Evolutionary conservation across 768 basidiomycete genomes (phyloP), one percentile per base, ranked within the genome.

Genomic region (Pleurotus tuoliensis): DNA sequence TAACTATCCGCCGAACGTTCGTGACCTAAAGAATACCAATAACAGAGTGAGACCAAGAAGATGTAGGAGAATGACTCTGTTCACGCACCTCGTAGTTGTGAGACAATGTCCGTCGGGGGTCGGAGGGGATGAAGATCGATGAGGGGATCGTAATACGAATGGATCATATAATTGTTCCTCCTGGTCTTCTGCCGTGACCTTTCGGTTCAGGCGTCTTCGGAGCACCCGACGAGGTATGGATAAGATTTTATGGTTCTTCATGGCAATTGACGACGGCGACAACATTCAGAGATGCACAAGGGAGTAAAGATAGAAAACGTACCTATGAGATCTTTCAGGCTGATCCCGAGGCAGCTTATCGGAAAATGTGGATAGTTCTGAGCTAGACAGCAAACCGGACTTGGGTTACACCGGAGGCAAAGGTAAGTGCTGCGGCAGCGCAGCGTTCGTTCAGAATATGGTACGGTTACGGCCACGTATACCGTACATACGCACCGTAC

Each of bases 301-400:
- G 12, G 11, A 22, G 37, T 44, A 22, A 39, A 41, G 25, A 44
- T 39, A 13, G 41, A 15, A 51, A 24, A 76, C 83, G 16, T 58
- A 94, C 95, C 81, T 48, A 98, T 85, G 24, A 98, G 71, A 64
- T 97, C 92, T 66, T 91, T 94, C 50, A 81, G 80, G 0, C 92
- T 82, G 59, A 98, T 92, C 0, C 96, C 95, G 60, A 87, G 80
- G 65, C 5, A 72, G 81, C 25, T 81, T 78, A 41, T 79, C 76
- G 1, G 84, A 82, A 59, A 66, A 73, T 3, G 75, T 69, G 0
- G 78, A 75, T 61, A 79, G 64, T 48, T 78, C 76, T 3, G 78
- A 76, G 61, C 80, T 80, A 50, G 0, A 40, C 5, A 16, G 34
- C 46, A 37, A 25, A 22, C 34, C 48, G 13, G 45, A 34, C n/a